Base-by-base conservation (phyloP, 1,139 yeast species). In the Yamadazyma diospyri region DNA sequence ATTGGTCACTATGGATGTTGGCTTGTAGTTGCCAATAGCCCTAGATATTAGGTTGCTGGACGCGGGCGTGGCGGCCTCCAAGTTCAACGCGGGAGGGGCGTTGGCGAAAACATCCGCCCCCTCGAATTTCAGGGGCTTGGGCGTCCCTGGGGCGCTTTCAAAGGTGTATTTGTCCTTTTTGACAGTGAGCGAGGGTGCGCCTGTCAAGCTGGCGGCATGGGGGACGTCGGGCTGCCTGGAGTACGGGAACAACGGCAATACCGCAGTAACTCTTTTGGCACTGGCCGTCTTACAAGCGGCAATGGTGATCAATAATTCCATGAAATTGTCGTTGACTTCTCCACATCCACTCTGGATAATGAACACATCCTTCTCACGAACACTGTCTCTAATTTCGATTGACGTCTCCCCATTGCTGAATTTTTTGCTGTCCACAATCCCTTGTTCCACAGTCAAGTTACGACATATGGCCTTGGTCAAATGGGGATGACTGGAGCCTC, bases 241-340 rank as follows among this genome's bases (percentile, higher is more conserved):
- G 57, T 94, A 94, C 15, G 97, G 97, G 57, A 94, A 92, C 42
- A 87, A 69, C 5, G 99, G 98, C 58, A 92, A 68, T 23, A 94
- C 96, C 0, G 95, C 97, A 2, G 97, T 89, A 26, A 89, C 95
- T 44, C 94, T 73, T 41, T 78, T 81, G 10, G 98, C 97, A 45
- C 95, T 83, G 3, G 98, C 96, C 19, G 94, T 84, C 55, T 92
- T 92, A 59, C 97, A 89, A 5, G 98, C 98, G 12, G 94, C 82
- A 31, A 94, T 78, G 71, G 87, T 79, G 46, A 94, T 84, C 46
- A 92, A 63, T 33, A 94, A 68, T 59, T 94, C 97, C 56, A 94
- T 74, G 47, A 94, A 83, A 50, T 78, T 81, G 56, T 92, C 97
- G 56, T 94, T 94, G 29, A 89, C 95, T 49, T 83, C 79, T 9